Evolutionary conservation across 345 rosid genomes (phyloP).

Genomic region (Chamaenerion angustifolium): DNA sequence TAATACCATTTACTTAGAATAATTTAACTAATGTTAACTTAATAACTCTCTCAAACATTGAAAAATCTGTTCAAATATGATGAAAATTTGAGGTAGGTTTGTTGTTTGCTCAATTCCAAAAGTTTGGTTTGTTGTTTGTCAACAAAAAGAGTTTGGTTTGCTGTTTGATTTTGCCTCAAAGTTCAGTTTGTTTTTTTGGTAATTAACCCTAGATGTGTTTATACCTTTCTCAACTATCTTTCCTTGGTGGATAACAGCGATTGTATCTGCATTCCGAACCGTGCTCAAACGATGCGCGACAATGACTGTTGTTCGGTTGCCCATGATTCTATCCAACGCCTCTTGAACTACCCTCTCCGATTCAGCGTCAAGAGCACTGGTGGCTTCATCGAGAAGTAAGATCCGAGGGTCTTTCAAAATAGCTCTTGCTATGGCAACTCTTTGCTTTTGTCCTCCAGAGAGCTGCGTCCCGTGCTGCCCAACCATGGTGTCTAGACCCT

Average conservation of each 20-base stretch:
- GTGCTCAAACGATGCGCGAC: conserved; percentile 89
- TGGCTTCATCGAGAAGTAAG: conserved; percentile 77
- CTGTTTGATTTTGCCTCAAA: no score
- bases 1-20: no score
- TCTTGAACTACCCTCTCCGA: conserved; percentile 79
- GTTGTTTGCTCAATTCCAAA: no score
- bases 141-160: no score
- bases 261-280: conserved; percentile 50
- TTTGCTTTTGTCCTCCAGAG: conserved; percentile 95
- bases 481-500: conserved; percentile 79
- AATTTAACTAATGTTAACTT: no score
- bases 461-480: conserved; percentile 98
- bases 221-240: conserved; percentile 77
- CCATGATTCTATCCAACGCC: conserved; percentile 74
- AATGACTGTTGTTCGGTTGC: conserved; percentile 58
- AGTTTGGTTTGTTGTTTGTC: no score
- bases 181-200: no score
- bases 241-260: conserved; percentile 71
- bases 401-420: conserved; percentile 69
- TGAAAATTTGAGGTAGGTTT: no score
- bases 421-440: conserved; percentile 88
- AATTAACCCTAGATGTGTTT: no score
- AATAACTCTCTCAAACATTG: no score
- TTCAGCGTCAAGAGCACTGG: conserved; percentile 88
- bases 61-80: no score